Base-by-base conservation (phyloP, 371 early-diverging fungal genomes). In the Massospora cicadina region DNA sequence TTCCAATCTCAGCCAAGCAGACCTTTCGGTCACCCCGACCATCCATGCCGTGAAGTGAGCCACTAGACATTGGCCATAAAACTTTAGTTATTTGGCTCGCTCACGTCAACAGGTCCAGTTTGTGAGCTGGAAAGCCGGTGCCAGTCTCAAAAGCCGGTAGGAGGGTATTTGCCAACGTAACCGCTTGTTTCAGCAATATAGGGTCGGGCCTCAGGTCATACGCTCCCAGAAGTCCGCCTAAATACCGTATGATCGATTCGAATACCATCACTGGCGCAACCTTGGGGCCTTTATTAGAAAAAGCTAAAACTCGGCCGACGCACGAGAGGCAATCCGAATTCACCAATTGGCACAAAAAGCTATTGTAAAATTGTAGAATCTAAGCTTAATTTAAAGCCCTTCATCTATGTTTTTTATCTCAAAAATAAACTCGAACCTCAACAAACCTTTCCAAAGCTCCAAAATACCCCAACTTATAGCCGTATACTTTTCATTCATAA, bases 1-100 rank as follows among this genome's bases (percentile, higher is more conserved):
- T 86, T 2, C 91, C 93, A 13, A 88, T 82, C 65, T 93, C 93
- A 1, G 94, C 95, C 26, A 90, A 28, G 90, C 13, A 30, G 27
- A 28, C 30, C 7, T 26, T 56, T 56, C 57, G 57, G 26, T 24
- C 29, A 2, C 30, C 24, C 17, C 25, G 26, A 70, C 57, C 66
- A 26, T n/a, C 21, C 33, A 55, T 57, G 1, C 30, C 55, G 17
- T 43, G 43, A 10, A 43, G 43, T 43, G 43, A 43, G 43, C 43
- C 43, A 10, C 43, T 43, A 10, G 5, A 17, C 5, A 10, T 43
- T 43, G 5, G 43, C 17, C 17, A 43, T 5, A 5, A 10, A 43
- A 5, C 43, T 17, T 43, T 43, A 17, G 17, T n/a, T n/a, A n/a
- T n/a, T n/a, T n/a, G 17, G 43, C 43, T 43, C 17, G 43, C 10